Conservation (phyloP, 2,329 filamentous ascomycete species). For the Leptographium lundbergii region DNA sequence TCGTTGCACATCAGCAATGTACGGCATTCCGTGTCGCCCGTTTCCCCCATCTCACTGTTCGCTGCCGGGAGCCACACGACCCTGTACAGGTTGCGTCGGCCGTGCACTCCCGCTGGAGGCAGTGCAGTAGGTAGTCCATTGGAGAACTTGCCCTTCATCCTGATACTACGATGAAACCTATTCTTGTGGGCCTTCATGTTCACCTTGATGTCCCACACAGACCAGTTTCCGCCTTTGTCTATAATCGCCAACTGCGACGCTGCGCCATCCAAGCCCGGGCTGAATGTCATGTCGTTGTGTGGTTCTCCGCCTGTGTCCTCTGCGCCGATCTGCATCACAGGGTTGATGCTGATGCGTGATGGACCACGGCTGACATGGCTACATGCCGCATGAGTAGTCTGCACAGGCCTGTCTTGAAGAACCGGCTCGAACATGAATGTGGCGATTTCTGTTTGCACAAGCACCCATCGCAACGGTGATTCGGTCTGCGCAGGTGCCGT, state of each 20-base stretch:
- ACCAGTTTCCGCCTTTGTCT: slow-evolving; percentile 54
- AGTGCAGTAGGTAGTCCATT: not conserved
- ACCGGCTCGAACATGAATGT: slow-evolving; percentile 41
- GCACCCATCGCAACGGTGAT: slow-evolving; percentile 31
- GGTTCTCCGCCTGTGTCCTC: slow-evolving; percentile 38
- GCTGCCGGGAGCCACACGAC: slow-evolving; percentile 5
- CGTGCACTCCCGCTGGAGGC: not conserved
- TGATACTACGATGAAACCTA: slow-evolving; percentile 18
- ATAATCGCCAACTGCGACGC: slow-evolving; percentile 52
- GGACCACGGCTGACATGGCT: slow-evolving; percentile 17
- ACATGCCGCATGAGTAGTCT: slow-evolving; percentile 4
- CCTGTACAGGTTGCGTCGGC: slow-evolving; percentile 7
- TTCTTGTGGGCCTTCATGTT: slow-evolving; percentile 22
- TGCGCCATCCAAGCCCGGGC: slow-evolving; percentile 34
- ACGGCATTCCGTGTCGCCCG: not conserved
- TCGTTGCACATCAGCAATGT: slow-evolving; percentile 18
- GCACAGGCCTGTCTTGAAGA: slow-evolving; percentile 26
- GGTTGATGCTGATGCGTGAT: slow-evolving; percentile 43
- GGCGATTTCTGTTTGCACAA: slow-evolving; percentile 39
- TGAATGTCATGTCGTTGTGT: slow-evolving; percentile 54
- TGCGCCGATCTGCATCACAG: slow-evolving; percentile 37
- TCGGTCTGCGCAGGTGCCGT: slow-evolving; percentile 24
- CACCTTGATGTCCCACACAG: slow-evolving; percentile 46
- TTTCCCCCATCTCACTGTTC: not conserved
- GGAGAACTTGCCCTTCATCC: slow-evolving; percentile 25